A percentile compares a stretch with the other conserved stretches of the same genome.
Evolutionary conservation across 306 rosid genomes (phyloP).

Genomic region (Dryas alaskensis): DNA sequence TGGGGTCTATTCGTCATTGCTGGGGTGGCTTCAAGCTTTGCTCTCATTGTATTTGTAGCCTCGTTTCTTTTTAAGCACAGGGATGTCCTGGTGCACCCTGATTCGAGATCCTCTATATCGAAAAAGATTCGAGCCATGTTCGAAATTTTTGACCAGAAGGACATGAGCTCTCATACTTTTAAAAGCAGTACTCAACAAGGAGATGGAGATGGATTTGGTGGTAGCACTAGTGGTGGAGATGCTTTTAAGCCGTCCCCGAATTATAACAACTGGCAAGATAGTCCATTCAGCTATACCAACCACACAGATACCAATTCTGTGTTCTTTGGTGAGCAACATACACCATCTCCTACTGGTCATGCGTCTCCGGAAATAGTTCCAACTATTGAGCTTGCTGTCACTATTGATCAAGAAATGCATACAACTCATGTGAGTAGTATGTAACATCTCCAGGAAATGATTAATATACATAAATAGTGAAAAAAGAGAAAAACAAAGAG

Average conservation of each 20-base stretch:
- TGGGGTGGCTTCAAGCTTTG: constrained; percentile 33
- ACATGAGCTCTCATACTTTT: constrained; percentile 25
- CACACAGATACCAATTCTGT: not conserved
- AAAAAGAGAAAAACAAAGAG: not conserved
- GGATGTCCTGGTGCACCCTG: constrained; percentile 22
- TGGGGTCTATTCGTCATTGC: constrained; percentile 65
- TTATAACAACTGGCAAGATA: not conserved
- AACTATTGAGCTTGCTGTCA: not conserved
- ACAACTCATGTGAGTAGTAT: not conserved
- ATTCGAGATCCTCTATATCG: constrained; percentile 27
- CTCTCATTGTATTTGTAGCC: constrained; percentile 33
- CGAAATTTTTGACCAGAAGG: constrained; percentile 25
- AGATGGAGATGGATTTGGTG: not conserved
- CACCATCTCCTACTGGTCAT: not conserved
- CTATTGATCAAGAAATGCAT: not conserved
- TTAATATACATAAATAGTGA: not conserved
- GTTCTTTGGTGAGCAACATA: not conserved
- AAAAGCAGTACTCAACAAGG: not conserved
- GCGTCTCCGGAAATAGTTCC: not conserved
- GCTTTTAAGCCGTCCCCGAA: not conserved
- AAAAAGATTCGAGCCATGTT: constrained; percentile 23
- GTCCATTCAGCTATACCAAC: not conserved
- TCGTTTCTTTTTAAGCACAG: constrained; percentile 42
- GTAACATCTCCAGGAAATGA: not conserved
- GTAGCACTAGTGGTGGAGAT: not conserved